Base-by-base conservation (phyloP, 1,139 yeast genomes). In the Geotrichum carabidarum region DNA sequence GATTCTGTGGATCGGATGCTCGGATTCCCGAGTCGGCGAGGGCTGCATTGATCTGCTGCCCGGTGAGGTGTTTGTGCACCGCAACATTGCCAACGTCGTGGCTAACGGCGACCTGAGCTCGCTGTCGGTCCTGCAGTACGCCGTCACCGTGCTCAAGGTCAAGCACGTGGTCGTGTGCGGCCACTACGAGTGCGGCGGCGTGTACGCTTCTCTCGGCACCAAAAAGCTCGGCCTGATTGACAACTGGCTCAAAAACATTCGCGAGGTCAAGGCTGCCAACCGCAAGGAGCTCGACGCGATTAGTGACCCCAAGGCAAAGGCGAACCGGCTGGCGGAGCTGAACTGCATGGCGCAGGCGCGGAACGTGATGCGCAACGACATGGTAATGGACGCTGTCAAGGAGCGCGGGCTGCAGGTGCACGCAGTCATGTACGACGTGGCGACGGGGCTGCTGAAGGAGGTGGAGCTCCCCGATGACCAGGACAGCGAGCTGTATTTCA, bases 131-230 rank as follows among this genome's bases (percentile, higher is more conserved):
- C 76, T 93, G 44, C 97, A 91, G 69, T 89, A 90, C 66, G 96
- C 97, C 2, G 82, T 93, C 59, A 93, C 89, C 64, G 91, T 86
- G 17, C 77, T 93, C 60, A 86, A 87, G 67, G 95, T 94, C 38
- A 79, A 78, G 62, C 89, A 87, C 66, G 83, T 93, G 57, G 79
- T 93, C 56, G 88, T 93, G 8, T 90, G 97, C 71, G 99, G 99
- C n/a, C 99, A 93, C 73, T 87, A 95, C 37, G 96, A 90, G 71
- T 93, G 99, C 75, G 98, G 97, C 51, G 99, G 98, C 35, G 82
- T 90, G 56, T 85, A 91, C 84, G 93, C 96, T 22, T 84, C 95
- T 15, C 73, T 93, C 57, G 78, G 84, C 6, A 78, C 81, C 58
- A 82, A 83, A 63, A 79, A 80, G 59, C 77, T 87, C 48, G 87